Conservation (phyloP, 1,139 yeast species). For the Starmera stellimalicola region DNA sequence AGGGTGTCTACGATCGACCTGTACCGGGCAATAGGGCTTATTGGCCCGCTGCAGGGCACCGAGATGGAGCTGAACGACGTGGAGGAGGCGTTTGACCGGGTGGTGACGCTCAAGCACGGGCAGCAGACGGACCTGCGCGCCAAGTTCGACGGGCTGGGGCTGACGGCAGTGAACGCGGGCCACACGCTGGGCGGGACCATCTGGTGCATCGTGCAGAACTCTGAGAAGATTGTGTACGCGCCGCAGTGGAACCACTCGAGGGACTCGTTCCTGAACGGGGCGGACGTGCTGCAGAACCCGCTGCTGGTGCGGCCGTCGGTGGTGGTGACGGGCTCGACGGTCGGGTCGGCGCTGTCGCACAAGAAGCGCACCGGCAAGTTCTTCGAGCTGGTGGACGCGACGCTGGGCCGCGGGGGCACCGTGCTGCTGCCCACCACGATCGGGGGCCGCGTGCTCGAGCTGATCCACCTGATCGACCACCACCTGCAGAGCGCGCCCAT, state of each 20-base stretch:
- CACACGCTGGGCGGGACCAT: slow-evolving; percentile 81
- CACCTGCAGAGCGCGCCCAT: slow-evolving; percentile 29
- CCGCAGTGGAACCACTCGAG: slow-evolving; percentile 94
- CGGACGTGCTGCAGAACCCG: slow-evolving; percentile 60
- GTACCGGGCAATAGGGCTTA: slow-evolving; percentile 60
- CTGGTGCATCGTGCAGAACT: slow-evolving; percentile 69
- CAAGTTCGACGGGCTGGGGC: slow-evolving; percentile 49
- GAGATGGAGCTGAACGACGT: slow-evolving; percentile 63
- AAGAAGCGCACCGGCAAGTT: slow-evolving; percentile 58
- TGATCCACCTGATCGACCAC: slow-evolving; percentile 60
- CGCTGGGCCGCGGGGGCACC: slow-evolving; percentile 64
- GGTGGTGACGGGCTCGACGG: slow-evolving; percentile 65
- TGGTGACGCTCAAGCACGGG: slow-evolving; percentile 63
- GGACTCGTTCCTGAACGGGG: slow-evolving; percentile 75
- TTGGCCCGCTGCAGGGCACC: slow-evolving; percentile 64
- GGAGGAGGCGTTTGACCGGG: slow-evolving; percentile 67
- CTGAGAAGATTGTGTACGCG: slow-evolving; percentile 78
- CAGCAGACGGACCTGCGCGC: slow-evolving; percentile 58
- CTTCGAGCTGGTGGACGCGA: slow-evolving; percentile 52
- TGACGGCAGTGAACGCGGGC: slow-evolving; percentile 88
- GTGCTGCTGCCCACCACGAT: slow-evolving; percentile 76
- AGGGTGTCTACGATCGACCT: slow-evolving; percentile 76
- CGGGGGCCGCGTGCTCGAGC: slow-evolving; percentile 77
- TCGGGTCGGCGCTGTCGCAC: slow-evolving; percentile 61
- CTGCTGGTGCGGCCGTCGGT: slow-evolving; percentile 76